Evolutionary conservation across 352 stramenopile species (phyloP), one percentile per base, ranked within the genome.

Genomic region (Globisporangium alternatum): DNA sequence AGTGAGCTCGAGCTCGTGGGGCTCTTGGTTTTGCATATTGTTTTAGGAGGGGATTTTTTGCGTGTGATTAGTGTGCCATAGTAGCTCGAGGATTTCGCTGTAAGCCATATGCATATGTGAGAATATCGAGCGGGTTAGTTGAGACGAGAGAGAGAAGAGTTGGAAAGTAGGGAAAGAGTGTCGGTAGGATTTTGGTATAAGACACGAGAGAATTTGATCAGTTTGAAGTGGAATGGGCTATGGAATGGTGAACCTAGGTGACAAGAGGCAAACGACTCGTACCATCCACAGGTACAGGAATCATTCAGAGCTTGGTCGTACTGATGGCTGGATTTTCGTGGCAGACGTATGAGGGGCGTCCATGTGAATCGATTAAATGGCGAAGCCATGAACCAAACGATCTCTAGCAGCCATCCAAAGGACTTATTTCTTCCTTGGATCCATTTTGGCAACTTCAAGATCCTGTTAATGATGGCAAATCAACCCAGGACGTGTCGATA

Each of bases 101-200:
- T 65, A 65, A 65, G 48, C 59, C 33, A 53, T 65, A 65, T 65
- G 25, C 21, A 65, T 59, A 33, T 59, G 41, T 47, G 41, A 47
- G 17, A n/a, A 47, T 5, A 33, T 39, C 21, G 56, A 25, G 43
- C 17, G 55, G 5, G 22, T 52, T 37, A 37, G 35, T 30, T 49
- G 56, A 41, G 31, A 54, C 45, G 19, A 62, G 51, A 21, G 21
- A 30, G 21, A 56, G 39, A 13, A 28, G 39, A 52, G 35, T 22
- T 17, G 17, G 12, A 49, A 37, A 21, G 37, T 48, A 21, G 22
- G 25, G 15, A 25, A 13, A 58, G 3, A 56, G 51, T 41, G 52
- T 44, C 52, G 13, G 51, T 21, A 35, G 51, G 9, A 37, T 19
- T 47, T 45, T 58, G 35, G 17, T 58, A 58, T 58, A 58, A 58